Conservation (phyloP, 805 yeast genomes). For the Nakazawaea siamensis region DNA sequence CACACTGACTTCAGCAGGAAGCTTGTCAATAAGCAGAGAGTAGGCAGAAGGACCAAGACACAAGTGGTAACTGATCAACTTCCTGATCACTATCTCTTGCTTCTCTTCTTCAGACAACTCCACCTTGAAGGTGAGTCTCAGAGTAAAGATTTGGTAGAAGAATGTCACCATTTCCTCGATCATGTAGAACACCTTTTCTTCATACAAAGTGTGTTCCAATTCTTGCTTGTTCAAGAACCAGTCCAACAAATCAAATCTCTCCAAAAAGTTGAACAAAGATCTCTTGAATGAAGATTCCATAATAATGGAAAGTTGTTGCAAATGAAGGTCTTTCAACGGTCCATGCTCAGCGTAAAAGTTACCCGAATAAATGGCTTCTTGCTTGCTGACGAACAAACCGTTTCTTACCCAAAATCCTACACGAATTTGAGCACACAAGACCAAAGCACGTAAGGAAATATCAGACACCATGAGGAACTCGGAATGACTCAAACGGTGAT, state of each 20-base stretch:
- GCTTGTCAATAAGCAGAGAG: constrained; percentile 32
- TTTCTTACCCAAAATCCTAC: constrained; percentile 71
- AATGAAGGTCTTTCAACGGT: constrained; percentile 34
- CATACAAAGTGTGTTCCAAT: constrained; percentile 31
- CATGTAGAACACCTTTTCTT: constrained; percentile 38
- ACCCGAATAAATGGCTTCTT: constrained; percentile 41
- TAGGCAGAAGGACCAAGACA: constrained; percentile 47
- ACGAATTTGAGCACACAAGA: constrained; percentile 51
- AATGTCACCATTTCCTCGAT: constrained; percentile 33
- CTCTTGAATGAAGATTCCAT: constrained; percentile 26
- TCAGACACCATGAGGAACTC: constrained; percentile 46
- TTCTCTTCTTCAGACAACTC: constrained; percentile 20
- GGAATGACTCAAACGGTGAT: constrained; percentile 9
- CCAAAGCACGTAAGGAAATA: constrained; percentile 50
- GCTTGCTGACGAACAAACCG: constrained; percentile 46
- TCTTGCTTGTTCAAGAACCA: constrained; percentile 35
- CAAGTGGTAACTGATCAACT: constrained; percentile 39
- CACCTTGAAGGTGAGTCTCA: constrained; percentile 22
- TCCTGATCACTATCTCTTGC: constrained; percentile 22
- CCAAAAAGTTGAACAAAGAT: constrained; percentile 30
- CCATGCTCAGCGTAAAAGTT: constrained; percentile 30
- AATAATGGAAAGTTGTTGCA: constrained; percentile 35
- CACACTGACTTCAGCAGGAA: constrained; percentile 26
- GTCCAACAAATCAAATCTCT: constrained; percentile 48
- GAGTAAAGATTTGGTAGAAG: constrained; percentile 35